A percentile compares a stretch with the other conserved stretches of the same genome.
These are phyloP conservation scores for Yarrowia yakushimensis DNA, from an alignment of 805 yeast species.

Conservation along the genomic window DNA sequence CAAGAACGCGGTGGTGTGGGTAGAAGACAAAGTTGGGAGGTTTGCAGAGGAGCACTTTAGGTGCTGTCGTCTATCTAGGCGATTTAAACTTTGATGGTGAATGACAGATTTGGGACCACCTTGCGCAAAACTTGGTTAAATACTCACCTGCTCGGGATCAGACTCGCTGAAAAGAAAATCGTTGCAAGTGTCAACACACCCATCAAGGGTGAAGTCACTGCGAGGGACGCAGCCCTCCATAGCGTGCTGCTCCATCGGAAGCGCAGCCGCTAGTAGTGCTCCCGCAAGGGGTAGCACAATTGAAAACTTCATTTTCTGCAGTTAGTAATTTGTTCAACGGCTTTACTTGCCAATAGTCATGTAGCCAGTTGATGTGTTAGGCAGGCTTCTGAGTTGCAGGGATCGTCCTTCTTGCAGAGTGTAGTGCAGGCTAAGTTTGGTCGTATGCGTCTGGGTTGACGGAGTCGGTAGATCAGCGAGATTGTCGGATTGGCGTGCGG, in stretches of 20 bases:
- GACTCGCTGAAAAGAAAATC: constrained; percentile 1
- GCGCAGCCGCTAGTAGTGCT: constrained; percentile 14
- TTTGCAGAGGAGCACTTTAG: background rate
- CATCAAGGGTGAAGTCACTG: background rate
- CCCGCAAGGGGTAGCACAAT: constrained; percentile 9
- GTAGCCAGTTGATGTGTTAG: no score
- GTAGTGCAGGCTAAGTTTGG: background rate
- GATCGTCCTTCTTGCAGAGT: background rate
- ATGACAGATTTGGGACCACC: no score
- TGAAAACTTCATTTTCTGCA: constrained; percentile 3
- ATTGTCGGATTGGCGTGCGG: constrained; percentile 1
- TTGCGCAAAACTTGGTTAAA: background rate
- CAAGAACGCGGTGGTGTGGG: background rate
- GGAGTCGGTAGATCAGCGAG: constrained; percentile 8
- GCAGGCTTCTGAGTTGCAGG: background rate
- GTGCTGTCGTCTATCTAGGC: background rate
- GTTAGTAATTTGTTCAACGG: background rate
- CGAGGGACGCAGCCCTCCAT: constrained; percentile 21
- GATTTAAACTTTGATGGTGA: background rate
- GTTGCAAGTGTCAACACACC: constrained; percentile 8
- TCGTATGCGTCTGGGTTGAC: background rate
- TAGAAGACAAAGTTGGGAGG: background rate
- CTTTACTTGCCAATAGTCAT: no score
- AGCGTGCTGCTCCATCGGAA: background rate
- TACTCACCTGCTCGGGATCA: constrained; percentile 22